Conservation (phyloP, 2,329 filamentous ascomycete species). For the Ophiostoma sp. region DNA sequence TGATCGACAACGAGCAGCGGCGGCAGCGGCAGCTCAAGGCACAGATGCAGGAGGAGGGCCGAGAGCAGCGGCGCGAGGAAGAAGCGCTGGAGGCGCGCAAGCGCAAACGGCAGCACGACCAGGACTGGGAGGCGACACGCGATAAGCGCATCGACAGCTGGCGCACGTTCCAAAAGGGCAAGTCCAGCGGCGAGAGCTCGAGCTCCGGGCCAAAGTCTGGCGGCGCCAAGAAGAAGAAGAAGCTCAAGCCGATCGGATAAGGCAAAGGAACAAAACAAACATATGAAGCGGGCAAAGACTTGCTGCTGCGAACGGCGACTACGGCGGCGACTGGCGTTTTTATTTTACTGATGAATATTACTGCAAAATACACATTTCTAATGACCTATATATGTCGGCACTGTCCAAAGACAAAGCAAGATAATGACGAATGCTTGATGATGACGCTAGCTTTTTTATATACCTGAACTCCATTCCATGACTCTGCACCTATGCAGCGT, state of each 20-base stretch:
- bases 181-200: conserved; percentile 30
- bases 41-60: conserved; percentile 92
- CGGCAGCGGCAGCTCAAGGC: conserved; percentile 81
- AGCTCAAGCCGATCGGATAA: conserved; percentile 57
- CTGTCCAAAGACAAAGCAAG: too few relatives aligned
- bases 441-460: background rate
- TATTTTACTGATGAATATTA: background rate
- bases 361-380: background rate
- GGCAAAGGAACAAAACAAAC: background rate
- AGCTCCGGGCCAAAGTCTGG: conserved; percentile 22
- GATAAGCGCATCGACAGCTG: conserved; percentile 91
- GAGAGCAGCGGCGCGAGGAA: conserved; percentile 79
- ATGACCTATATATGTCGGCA: background rate
- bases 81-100: conserved; percentile 77
- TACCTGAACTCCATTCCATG: background rate
- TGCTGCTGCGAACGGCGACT: background rate
- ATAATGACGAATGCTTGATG: too few relatives aligned
- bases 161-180: conserved; percentile 80
- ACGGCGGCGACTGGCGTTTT: background rate
- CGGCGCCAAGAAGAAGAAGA: conserved; percentile 57
- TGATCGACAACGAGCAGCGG: conserved; percentile 88
- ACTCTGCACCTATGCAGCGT: conserved; percentile 29
- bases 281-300: background rate
- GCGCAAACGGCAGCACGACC: conserved; percentile 83
- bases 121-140: conserved; percentile 89